A percentile compares a stretch with the other conserved stretches of the same genome.
These are phyloP conservation scores for Recurvomyces mirabilis DNA, from an alignment of 495 filamentous ascomycete species.

Conservation along the genomic window DNA sequence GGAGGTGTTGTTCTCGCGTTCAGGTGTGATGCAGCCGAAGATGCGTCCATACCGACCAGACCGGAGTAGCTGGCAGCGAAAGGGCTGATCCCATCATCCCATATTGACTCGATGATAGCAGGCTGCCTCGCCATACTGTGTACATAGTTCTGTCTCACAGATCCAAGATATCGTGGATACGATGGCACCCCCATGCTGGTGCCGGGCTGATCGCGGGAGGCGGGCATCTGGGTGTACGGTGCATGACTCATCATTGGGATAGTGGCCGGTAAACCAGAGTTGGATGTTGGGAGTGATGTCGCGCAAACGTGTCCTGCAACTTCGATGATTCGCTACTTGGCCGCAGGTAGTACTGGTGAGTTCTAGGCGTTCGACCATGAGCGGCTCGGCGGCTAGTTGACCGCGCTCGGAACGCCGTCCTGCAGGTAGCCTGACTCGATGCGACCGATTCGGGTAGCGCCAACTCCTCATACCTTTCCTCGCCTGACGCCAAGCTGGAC, in stretches of 20 bases:
- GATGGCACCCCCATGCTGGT: slow-evolving; percentile 45
- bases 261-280: slow-evolving; percentile 48
- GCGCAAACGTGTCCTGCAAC: slow-evolving; percentile 57
- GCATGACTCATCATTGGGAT: slow-evolving; percentile 56
- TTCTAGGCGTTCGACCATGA: slow-evolving; percentile 25
- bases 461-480: slow-evolving; percentile 47
- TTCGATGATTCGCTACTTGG: slow-evolving; percentile 39
- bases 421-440: slow-evolving; percentile 20
- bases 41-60: too few relatives aligned
- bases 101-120: slow-evolving; percentile 53
- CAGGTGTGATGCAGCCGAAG: too few relatives aligned
- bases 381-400: too few relatives aligned
- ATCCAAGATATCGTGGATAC: slow-evolving; percentile 53
- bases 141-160: slow-evolving; percentile 49
- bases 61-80: slow-evolving; percentile 67
- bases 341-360: slow-evolving; percentile 23
- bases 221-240: slow-evolving; percentile 51
- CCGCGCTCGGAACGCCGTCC: too few relatives aligned
- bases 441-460: slow-evolving; percentile 21
- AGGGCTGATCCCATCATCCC: slow-evolving; percentile 58
- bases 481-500: slow-evolving; percentile 65
- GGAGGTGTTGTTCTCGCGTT: too few relatives aligned
- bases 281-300: slow-evolving; percentile 62
- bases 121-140: too few relatives aligned
- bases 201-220: slow-evolving; percentile 59